Evolutionary conservation across 192 early-diverging fungal genomes (phyloP).

Genomic region (Coemansia sp.): DNA sequence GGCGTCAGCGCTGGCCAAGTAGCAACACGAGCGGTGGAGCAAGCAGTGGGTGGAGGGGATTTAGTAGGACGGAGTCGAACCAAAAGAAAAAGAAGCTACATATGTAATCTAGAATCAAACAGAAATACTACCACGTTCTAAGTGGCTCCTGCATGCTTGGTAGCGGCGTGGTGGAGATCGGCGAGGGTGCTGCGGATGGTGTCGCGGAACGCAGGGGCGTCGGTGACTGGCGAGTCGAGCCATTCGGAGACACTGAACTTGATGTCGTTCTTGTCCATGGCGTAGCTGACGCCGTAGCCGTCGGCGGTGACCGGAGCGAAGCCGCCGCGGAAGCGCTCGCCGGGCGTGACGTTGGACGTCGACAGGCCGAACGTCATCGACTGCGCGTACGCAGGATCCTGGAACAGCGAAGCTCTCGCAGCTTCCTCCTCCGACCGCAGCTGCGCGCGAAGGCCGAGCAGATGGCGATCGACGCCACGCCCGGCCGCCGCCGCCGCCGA

Average conservation of each 20-base stretch:
- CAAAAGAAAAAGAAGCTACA: background rate
- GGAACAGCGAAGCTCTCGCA: conserved; percentile 70
- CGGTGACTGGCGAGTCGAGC: conserved; percentile 57
- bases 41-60: background rate
- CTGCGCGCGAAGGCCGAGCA: conserved; percentile 79
- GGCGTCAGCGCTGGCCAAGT: background rate
- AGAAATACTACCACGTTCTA: background rate
- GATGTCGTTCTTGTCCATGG: conserved; percentile 62
- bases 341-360: conserved; percentile 77
- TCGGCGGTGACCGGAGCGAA: conserved; percentile 85
- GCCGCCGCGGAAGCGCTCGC: conserved; percentile 69
- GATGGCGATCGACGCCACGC: conserved; percentile 87
- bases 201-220: conserved; percentile 60
- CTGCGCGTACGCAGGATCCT: conserved; percentile 74
- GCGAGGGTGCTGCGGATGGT: conserved; percentile 56
- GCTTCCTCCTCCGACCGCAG: conserved; percentile 64
- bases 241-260: conserved; percentile 72
- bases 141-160: conserved; percentile 20
- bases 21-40: background rate
- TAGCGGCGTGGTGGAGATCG: conserved; percentile 45
- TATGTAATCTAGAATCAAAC: background rate
- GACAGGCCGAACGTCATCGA: conserved; percentile 83
- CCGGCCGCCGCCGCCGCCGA: conserved; percentile 77
- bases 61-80: background rate
- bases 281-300: conserved; percentile 89